Evolutionary conservation across 805 yeast species (phyloP).

Genomic region (Metschnikowia shivogae): DNA sequence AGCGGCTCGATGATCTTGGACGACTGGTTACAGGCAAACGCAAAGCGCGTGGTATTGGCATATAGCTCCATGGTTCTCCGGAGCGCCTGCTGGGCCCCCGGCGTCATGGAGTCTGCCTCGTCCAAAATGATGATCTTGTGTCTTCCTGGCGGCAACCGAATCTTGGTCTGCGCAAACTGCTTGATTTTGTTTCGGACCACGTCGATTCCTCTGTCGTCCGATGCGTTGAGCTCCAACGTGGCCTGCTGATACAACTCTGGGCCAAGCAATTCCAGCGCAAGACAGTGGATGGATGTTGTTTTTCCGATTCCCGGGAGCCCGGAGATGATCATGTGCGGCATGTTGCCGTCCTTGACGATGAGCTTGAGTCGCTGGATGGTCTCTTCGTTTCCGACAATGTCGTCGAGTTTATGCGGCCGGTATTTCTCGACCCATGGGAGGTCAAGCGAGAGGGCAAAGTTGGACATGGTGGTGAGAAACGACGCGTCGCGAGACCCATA

Average conservation of each 20-base stretch:
- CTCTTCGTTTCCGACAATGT: conserved; percentile 90
- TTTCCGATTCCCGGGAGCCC: conserved; percentile 98
- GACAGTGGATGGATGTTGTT: conserved; percentile 88
- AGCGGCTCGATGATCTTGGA: conserved; percentile 94
- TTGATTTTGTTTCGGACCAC: conserved; percentile 92
- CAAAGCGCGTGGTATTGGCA: conserved; percentile 93
- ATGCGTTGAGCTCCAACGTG: conserved; percentile 88
- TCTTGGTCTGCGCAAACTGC: conserved; percentile 93
- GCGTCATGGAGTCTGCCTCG: conserved; percentile 96
- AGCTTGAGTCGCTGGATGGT: conserved; percentile 79
- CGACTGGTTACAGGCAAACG: conserved; percentile 96
- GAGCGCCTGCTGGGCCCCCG: conserved; percentile 93
- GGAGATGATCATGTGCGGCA: conserved; percentile 95
- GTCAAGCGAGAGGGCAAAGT: conserved; percentile 22
- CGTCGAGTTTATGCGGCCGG: conserved; percentile 73
- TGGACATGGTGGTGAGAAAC: conserved; percentile 6
- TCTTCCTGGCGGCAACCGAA: conserved; percentile 78
- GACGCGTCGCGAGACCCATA: conserved; percentile 4
- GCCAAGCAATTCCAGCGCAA: conserved; percentile 81
- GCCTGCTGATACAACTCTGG: conserved; percentile 66
- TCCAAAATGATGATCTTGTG: conserved; percentile 92
- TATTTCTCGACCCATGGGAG: conserved; percentile 84
- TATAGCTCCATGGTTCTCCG: conserved; percentile 94
- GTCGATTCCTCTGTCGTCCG: conserved; percentile 96
- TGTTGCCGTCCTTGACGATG: conserved; percentile 88